Evolutionary conservation across 495 filamentous ascomycete genomes (phyloP).

Genomic region (Penicillium cataractarum): DNA sequence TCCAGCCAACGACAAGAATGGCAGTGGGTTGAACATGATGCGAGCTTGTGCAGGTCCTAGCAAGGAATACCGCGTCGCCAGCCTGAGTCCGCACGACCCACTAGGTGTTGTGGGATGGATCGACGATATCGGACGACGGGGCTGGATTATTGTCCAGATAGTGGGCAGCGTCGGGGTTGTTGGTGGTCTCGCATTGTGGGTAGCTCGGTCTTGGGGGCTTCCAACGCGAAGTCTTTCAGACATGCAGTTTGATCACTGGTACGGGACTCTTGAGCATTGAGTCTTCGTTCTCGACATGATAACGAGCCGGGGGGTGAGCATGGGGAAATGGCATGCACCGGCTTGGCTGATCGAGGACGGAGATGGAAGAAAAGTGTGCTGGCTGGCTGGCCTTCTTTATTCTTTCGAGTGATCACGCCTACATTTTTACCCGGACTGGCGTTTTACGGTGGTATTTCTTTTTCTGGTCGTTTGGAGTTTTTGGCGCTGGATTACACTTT

Average conservation of each 20-base stretch:
- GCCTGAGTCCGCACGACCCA: conserved; percentile 65
- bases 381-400: background rate
- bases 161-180: conserved; percentile 75
- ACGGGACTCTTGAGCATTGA: conserved; percentile 24
- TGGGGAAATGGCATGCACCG: background rate
- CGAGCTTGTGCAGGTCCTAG: conserved; percentile 28
- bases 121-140: conserved; percentile 65
- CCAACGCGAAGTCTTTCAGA: conserved; percentile 42
- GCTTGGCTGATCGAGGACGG: background rate
- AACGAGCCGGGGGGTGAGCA: background rate
- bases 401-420: background rate
- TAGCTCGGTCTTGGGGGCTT: conserved; percentile 51
- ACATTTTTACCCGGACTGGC: background rate
- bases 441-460: background rate
- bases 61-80: conserved; percentile 36
- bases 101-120: conserved; percentile 73
- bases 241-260: conserved; percentile 38
- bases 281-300: background rate
- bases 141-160: conserved; percentile 75
- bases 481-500: background rate
- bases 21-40: conserved; percentile 27
- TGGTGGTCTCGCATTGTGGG: conserved; percentile 72
- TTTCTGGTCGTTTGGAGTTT: background rate
- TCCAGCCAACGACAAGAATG: conserved; percentile 25
- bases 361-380: background rate